Conservation (phyloP, 1,139 yeast species). For the Candida freyschussii region DNA sequence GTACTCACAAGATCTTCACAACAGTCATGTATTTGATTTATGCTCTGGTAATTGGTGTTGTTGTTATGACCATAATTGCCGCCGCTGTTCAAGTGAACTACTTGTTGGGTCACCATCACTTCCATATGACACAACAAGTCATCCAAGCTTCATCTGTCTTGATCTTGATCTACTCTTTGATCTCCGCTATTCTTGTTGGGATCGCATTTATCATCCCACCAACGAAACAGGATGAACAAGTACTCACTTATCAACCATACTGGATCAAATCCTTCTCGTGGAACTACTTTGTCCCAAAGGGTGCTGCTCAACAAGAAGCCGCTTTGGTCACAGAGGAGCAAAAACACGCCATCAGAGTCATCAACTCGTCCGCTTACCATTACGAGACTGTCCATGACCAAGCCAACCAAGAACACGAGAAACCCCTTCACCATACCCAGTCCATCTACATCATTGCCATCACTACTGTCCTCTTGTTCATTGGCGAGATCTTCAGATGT, state of each 20-base stretch:
- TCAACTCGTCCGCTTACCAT: constrained; percentile 36
- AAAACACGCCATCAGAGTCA: constrained; percentile 40
- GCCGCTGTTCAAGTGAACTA: constrained; percentile 60
- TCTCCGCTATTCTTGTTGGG: constrained; percentile 48
- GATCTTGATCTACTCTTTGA: constrained; percentile 52
- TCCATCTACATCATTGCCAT: constrained; percentile 41
- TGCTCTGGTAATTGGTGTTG: constrained; percentile 49
- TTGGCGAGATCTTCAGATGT: constrained; percentile 53
- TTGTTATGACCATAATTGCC: constrained; percentile 65
- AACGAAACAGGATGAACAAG: constrained; percentile 48
- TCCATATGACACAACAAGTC: constrained; percentile 49
- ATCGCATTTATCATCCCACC: constrained; percentile 55
- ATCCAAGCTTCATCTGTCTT: constrained; percentile 55
- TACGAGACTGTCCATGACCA: constrained; percentile 32
- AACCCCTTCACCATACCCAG: constrained; percentile 41
- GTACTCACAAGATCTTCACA: constrained; percentile 52
- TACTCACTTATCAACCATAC: constrained; percentile 66
- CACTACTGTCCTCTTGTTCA: constrained; percentile 50
- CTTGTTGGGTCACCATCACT: constrained; percentile 43
- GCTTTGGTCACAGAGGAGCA: constrained; percentile 46
- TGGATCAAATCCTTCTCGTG: constrained; percentile 70
- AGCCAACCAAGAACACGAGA: constrained; percentile 16
- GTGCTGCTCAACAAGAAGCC: constrained; percentile 44
- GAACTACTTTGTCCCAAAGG: constrained; percentile 48
- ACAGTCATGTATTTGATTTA: constrained; percentile 48